Base-by-base conservation (phyloP, 1,284 basidiomycete genomes). In the Hemileia vastatrix region DNA sequence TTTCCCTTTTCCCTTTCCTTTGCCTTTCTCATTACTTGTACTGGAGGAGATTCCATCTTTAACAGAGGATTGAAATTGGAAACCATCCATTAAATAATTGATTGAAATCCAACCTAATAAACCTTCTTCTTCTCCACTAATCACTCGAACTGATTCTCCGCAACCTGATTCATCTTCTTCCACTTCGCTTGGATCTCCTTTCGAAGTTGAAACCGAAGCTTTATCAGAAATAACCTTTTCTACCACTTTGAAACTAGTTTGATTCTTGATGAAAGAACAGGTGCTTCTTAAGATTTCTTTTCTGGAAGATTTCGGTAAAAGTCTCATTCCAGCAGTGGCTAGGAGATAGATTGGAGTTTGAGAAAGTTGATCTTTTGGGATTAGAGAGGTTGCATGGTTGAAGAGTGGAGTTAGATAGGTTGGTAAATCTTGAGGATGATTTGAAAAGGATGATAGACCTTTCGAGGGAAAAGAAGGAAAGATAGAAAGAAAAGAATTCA, bases 11-110 rank as follows among this genome's bases (percentile, higher is more conserved):
- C 27, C 27, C 27, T 27, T 27, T 47, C 18, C 45, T 3, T 18
- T 47, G 45, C 18, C 21, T 23, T 18, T 47, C 45, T 18, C 21
- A 2, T 23, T 23, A 23, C 18, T 27, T 13, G 48, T 24, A 13
- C n/a, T 31, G 13, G 21, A 33, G 18, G 51, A 32, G n/a, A 36
- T 44, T 24, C 13, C 11, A 32, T 50, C 13, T n/a, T n/a, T n/a
- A n/a, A n/a, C n/a, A n/a, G n/a, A n/a, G n/a, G n/a, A n/a, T n/a
- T n/a, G n/a, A n/a, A 66, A 67, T 32, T 54, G 67, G 59, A 75
- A 75, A 33, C 72, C 74, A 50, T 74, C 70, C 74, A 75, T 74
- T 47, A 75, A 72, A 50, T 75, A 75, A 57, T 75, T 75, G 68
- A 74, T 69, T 9, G 74, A 68, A 23, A 75, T 72, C 74, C 74